Evolutionary conservation across 305 asterid genomes (phyloP).

Genomic region (Fraxinus paxiana): DNA sequence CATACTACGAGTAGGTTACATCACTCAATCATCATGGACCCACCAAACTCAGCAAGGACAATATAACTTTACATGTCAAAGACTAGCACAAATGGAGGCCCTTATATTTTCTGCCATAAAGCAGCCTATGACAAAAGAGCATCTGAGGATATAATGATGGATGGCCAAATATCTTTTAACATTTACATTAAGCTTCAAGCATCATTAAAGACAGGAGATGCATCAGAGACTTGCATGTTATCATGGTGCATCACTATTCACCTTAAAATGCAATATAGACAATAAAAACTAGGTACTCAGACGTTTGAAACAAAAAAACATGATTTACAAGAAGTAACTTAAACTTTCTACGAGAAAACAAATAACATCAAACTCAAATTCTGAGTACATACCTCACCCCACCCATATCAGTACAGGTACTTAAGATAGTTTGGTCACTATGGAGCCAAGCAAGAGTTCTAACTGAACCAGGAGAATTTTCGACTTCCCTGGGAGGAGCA

Average conservation of each 20-base stretch:
- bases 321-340: neutral
- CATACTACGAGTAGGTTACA: neutral
- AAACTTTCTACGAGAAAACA: neutral
- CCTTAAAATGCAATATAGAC: neutral
- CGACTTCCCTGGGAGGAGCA: constrained; percentile 87
- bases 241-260: constrained; percentile 1
- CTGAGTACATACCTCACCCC: constrained; percentile 71
- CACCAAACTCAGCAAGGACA: neutral
- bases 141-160: neutral
- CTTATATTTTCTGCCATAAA: neutral
- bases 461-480: constrained; percentile 78
- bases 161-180: neutral
- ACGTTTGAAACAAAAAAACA: neutral
- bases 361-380: neutral
- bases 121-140: neutral
- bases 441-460: constrained; percentile 90
- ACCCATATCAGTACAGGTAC: constrained; percentile 83
- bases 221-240: neutral
- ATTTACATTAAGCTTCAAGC: neutral
- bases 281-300: neutral
- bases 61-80: neutral
- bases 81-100: neutral
- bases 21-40: neutral
- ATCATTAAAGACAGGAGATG: neutral
- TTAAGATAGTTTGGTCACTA: constrained; percentile 80